Evolutionary conservation across 345 rosid genomes (phyloP).

Genomic region (Barbarea vulgaris): DNA sequence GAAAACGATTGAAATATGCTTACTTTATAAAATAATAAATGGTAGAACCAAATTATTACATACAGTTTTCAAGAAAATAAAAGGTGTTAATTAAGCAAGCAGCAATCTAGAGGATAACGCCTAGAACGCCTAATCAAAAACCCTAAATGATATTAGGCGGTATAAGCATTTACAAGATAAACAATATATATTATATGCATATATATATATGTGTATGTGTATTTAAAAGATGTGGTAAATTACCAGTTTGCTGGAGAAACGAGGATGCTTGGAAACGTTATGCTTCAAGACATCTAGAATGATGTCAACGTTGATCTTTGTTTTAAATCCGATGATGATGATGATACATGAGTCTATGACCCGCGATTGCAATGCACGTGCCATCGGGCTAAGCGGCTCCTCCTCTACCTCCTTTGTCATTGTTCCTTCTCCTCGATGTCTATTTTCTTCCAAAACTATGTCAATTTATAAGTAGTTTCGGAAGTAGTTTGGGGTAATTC

Average conservation of each 20-base stretch:
- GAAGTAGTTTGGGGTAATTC: not conserved
- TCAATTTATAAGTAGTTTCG: not conserved
- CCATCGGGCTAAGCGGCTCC: constrained; percentile 49
- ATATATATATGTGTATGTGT: too few relatives aligned
- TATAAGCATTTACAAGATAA: too few relatives aligned
- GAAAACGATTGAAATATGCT: too few relatives aligned
- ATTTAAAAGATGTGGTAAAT: not conserved
- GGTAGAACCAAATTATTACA: too few relatives aligned
- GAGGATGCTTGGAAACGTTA: constrained; percentile 65
- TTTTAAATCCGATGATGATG: constrained; percentile 49
- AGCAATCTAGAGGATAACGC: too few relatives aligned
- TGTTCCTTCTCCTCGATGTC: not conserved
- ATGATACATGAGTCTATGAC: constrained; percentile 44
- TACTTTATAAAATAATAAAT: too few relatives aligned
- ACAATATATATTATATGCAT: too few relatives aligned
- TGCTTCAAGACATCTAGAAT: constrained; percentile 45
- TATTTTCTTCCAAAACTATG: not conserved
- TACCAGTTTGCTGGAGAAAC: constrained; percentile 71
- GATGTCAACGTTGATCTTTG: constrained; percentile 36
- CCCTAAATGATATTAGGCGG: too few relatives aligned
- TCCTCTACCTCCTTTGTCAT: constrained; percentile 9
- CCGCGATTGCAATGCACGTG: constrained; percentile 50
- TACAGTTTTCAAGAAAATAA: too few relatives aligned
- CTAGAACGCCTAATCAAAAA: too few relatives aligned
- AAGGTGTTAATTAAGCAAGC: too few relatives aligned